Evolutionary conservation across 2,329 filamentous ascomycete genomes (phyloP).

Genomic region (Thielaviopsis populi): DNA sequence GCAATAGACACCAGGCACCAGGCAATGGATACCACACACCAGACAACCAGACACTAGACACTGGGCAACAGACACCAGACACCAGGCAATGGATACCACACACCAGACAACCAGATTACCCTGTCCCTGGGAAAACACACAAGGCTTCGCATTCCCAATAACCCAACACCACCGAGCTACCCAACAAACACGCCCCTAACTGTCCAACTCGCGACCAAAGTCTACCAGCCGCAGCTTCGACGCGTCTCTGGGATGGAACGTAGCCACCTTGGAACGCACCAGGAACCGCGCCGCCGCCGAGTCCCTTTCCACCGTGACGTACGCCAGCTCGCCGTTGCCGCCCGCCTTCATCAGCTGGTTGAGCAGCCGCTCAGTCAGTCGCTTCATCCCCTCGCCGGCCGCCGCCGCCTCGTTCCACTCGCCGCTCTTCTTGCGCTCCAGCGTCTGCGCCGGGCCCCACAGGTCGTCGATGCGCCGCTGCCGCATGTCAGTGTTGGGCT

Average conservation of each 20-base stretch:
- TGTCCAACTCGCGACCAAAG: conserved; percentile 48
- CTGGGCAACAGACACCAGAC: too few relatives aligned
- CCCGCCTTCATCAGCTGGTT: conserved; percentile 41
- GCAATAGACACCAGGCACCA: too few relatives aligned
- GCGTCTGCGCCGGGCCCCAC: conserved; percentile 32
- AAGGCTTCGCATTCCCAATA: too few relatives aligned
- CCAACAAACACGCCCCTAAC: conserved; percentile 23
- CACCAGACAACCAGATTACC: too few relatives aligned
- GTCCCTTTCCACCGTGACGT: conserved; percentile 43
- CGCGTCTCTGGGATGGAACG: conserved; percentile 50
- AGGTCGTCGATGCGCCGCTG: conserved; percentile 51
- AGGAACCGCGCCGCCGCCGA: conserved; percentile 49
- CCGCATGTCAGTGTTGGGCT: conserved; percentile 33
- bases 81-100: too few relatives aligned
- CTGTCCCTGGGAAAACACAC: too few relatives aligned
- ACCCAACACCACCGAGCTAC: too few relatives aligned
- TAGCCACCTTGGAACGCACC: conserved; percentile 48
- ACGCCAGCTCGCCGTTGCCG: conserved; percentile 40
- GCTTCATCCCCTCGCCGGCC: conserved; percentile 41
- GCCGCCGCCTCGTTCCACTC: conserved; percentile 35
- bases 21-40: too few relatives aligned
- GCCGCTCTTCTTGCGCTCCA: conserved; percentile 19
- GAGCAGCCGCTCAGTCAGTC: conserved; percentile 44
- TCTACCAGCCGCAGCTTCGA: conserved; percentile 44
- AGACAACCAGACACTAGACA: too few relatives aligned